A percentile compares a stretch with the other conserved stretches of the same genome.
These are phyloP conservation scores for Boeremia lycopersici DNA, from an alignment of 2,329 filamentous ascomycete genomes.

Conservation along the genomic window DNA sequence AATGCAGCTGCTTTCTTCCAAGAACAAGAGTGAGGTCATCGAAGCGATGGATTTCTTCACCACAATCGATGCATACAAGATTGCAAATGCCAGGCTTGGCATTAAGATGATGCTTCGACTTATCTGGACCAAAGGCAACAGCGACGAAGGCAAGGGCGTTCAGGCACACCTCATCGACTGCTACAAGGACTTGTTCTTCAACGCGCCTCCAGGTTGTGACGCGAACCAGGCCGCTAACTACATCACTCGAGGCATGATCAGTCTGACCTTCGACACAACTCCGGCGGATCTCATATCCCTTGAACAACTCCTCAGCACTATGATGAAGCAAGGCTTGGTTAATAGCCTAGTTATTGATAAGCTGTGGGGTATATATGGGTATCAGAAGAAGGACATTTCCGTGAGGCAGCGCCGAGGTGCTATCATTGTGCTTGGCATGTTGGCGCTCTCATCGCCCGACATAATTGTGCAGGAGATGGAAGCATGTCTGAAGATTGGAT, in stretches of 20 bases:
- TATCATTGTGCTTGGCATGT: constrained; percentile 96
- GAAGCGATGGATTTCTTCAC: constrained; percentile 99
- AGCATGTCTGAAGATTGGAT: constrained; percentile 86
- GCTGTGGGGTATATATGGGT: constrained; percentile 96
- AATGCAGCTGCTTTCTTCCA: constrained; percentile 86
- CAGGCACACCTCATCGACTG: constrained; percentile 96
- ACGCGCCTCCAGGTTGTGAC: constrained; percentile 86
- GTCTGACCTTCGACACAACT: constrained; percentile 92
- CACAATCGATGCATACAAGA: constrained; percentile 92
- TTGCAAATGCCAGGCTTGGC: constrained; percentile 88
- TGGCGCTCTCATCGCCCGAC: constrained; percentile 88
- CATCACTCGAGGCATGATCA: constrained; percentile 98
- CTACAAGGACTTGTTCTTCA: constrained; percentile 94
- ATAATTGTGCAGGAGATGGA: constrained; percentile 96
- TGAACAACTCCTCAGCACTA: constrained; percentile 91
- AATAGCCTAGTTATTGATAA: constrained; percentile 86
- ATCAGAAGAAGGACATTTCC: constrained; percentile 88
- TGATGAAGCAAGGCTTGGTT: constrained; percentile 94
- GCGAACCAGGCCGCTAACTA: constrained; percentile 93
- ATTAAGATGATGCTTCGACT: constrained; percentile 94
- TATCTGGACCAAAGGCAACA: constrained; percentile 99
- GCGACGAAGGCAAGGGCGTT: constrained; percentile 97
- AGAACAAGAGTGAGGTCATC: constrained; percentile 98
- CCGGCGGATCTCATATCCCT: constrained; percentile 93
- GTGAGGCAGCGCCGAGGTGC: constrained; percentile 86